Base-by-base conservation (phyloP, 805 yeast species). In the Tetrapisispora namnaoensis region DNA sequence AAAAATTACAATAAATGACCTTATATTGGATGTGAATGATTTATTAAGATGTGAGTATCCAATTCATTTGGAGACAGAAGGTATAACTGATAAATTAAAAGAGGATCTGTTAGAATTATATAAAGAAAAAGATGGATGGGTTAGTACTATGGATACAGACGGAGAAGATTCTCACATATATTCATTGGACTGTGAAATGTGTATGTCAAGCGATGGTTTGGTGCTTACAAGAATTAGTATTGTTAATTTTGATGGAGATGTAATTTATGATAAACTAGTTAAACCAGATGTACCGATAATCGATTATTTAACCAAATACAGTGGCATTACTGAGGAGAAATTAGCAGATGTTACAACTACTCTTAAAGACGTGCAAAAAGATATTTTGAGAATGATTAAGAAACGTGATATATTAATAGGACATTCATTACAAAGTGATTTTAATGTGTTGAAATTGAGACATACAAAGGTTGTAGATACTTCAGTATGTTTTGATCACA, bases 101-200 rank as follows among this genome's bases (percentile, higher is more conserved):
- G 16, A 18, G 13, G 39, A 37, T 20, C 27, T 48, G 14, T 17
- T 17, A 9, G 28, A 50, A 16, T 48, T 55, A 13, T 39, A 49
- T 8, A 45, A 30, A 16, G 46, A 44, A 10, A 52, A 49, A 21
- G 37, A 42, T 17, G 39, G 30, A 4, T 84, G 84, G 82, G 73
- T 70, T 1, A 77, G 77, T 40, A 83, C 95, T 0, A 54, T 37
- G 14, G 48, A 59, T 1, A 76, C 79, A 51, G 77, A 75, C 1
- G 82, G 78, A 52, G 80, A 72, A 10, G 82, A 81, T 0, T 75
- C 84, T 0, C 80, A 73, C 49, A 78, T 84, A 0, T 87, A 78
- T 68, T 93, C 95, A 0, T 55, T 93, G 18, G 99, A 91, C 67
- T 93, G 99, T 71, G 99, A 91, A 67, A 93, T 91, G 88, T 88